These are phyloP conservation scores for Trichophyton simii DNA, from an alignment of 2,329 filamentous ascomycete species.

Conservation along the genomic window DNA sequence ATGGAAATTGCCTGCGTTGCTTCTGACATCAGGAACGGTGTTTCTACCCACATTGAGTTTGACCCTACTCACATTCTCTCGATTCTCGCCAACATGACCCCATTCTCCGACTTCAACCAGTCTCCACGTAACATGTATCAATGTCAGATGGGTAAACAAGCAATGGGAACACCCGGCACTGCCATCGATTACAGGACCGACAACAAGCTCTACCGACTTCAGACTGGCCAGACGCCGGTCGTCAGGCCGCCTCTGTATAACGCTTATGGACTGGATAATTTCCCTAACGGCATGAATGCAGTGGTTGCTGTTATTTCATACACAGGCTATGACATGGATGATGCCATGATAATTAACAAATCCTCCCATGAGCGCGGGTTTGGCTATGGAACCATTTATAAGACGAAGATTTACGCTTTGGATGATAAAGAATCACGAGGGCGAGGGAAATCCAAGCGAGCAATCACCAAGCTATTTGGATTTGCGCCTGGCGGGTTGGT, in stretches of 20 bases:
- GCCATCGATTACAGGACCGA: slow-evolving; percentile 78
- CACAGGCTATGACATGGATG: slow-evolving; percentile 99
- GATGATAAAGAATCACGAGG: slow-evolving; percentile 61
- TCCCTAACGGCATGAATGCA: slow-evolving; percentile 90
- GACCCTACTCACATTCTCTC: slow-evolving; percentile 94
- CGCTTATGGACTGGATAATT: slow-evolving; percentile 93
- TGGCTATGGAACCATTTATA: slow-evolving; percentile 91
- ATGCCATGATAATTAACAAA: slow-evolving; percentile 99
- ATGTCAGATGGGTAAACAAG: slow-evolving; percentile 98
- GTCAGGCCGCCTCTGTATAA: slow-evolving; percentile 89
- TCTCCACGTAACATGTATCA: slow-evolving; percentile 99
- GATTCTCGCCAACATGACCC: slow-evolving; percentile 96
- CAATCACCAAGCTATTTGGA: slow-evolving; percentile 72
- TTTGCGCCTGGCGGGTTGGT: slow-evolving; percentile 69
- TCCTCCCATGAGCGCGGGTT: slow-evolving; percentile 92
- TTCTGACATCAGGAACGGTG: slow-evolving; percentile 71
- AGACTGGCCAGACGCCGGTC: slow-evolving; percentile 91
- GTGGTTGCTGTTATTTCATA: slow-evolving; percentile 97
- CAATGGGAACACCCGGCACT: slow-evolving; percentile 91
- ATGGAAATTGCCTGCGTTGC: slow-evolving; percentile 96
- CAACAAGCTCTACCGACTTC: slow-evolving; percentile 90
- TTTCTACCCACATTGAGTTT: slow-evolving; percentile 87
- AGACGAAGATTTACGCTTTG: slow-evolving; percentile 82
- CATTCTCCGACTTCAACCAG: slow-evolving; percentile 97
- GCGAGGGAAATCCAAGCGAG: slow-evolving; percentile 52